Evolutionary conservation across 2,329 filamentous ascomycete species (phyloP), one percentile per base, ranked within the genome.

Genomic region (Penicillium sp.): DNA sequence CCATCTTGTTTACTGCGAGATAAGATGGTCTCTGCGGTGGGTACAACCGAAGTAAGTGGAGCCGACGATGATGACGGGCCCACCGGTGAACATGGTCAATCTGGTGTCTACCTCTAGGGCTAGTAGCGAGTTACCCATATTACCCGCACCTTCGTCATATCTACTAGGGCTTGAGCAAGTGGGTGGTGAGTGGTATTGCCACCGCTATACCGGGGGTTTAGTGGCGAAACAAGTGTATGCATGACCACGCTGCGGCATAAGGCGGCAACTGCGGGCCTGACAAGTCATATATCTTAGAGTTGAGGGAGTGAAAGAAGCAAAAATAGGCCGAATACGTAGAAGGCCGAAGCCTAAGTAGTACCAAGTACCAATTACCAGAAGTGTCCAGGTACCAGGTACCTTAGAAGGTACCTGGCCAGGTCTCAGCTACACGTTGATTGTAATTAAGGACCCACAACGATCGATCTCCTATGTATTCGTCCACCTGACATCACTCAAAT

Each of bases 401-500:
- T 14, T 2, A 28, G 27, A 11, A n/a, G 35, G 35, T 38, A 38
- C 33, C n/a, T 35, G 6, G n/a, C n/a, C 6, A 9, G 14, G 31
- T 35, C n/a, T 36, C 33, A 11, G 33, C 5, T 36, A 36, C 33
- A 20, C 14, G 14, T 6, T 6, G n/a, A 18, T 8, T 8, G 18
- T 41, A 41, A 27, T 27, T 5, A 40, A n/a, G 8, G 33, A 30
- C 28, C 11, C 25, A 35, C 31, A n/a, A 22, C 20, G 20, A 20
- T 38, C 25, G 13, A 45, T 10, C 39, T 30, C 7, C 10, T 10
- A 8, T 28, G 27, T 28, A 11, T 10, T 28, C 5, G 41, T 18
- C 46, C 48, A 42, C 36, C 48, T 51, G 48, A 50, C 48, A 50
- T 46, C 48, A 50, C 48, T 43, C 22, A 10, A 31, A 20, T 40